phyloP scores from a whole-genome alignment of 805 yeast genomes.

The Candida nitratophila region DNA sequence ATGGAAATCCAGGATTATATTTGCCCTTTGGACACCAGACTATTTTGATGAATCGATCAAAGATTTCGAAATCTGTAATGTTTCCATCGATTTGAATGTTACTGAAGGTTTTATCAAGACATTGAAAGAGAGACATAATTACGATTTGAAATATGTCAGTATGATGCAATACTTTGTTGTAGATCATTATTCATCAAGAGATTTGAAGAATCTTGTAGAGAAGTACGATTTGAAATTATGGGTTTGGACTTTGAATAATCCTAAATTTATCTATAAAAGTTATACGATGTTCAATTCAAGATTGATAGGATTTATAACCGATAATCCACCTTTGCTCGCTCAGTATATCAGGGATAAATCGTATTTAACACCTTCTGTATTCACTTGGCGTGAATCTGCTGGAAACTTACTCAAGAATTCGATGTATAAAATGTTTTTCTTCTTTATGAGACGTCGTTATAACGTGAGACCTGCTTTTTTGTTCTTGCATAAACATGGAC shows the following conservation, averaged over 20 bases:
- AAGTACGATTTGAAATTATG: slow-evolving; percentile 20
- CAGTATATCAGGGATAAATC: neutral
- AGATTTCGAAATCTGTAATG: slow-evolving; percentile 21
- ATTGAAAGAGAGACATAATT: slow-evolving; percentile 13
- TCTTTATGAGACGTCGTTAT: slow-evolving; percentile 13
- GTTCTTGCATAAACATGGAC: slow-evolving; percentile 14
- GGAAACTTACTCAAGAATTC: too few species aligned
- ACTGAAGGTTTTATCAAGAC: slow-evolving; percentile 16
- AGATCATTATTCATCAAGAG: neutral
- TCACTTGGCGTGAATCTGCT: neutral
- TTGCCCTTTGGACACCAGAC: slow-evolving; percentile 29
- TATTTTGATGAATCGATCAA: slow-evolving; percentile 22
- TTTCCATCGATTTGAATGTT: slow-evolving; percentile 19
- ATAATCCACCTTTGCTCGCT: slow-evolving; percentile 6
- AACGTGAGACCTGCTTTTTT: slow-evolving; percentile 10
- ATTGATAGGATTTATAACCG: slow-evolving; percentile 16
- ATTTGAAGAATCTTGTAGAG: neutral
- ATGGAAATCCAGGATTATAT: slow-evolving; percentile 28
- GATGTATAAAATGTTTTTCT: slow-evolving; percentile 8
- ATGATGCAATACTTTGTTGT: slow-evolving; percentile 1
- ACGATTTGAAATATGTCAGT: neutral
- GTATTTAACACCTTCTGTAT: neutral
- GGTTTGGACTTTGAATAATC: slow-evolving; percentile 30
- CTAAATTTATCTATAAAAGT: slow-evolving; percentile 14
- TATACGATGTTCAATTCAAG: slow-evolving; percentile 7